These are phyloP conservation scores for Boehmeria nivea DNA, from an alignment of 306 rosid genomes.

Conservation along the genomic window DNA sequence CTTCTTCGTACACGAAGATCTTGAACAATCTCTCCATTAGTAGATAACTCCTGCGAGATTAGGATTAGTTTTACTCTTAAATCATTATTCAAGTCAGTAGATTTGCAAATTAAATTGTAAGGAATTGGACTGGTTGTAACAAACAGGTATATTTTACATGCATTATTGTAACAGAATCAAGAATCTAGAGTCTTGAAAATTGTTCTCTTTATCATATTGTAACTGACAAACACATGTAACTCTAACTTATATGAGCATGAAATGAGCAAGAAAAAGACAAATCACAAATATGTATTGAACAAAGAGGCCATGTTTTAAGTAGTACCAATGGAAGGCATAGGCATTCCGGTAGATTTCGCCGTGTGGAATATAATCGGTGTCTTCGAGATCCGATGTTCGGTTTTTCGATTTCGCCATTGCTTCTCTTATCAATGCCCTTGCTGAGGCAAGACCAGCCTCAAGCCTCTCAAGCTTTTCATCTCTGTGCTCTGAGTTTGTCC, in stretches of 20 bases:
- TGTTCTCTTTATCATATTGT: too few relatives aligned
- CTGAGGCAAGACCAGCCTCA: conserved; percentile 45
- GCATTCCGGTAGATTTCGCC: conserved; percentile 44
- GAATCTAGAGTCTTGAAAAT: background rate
- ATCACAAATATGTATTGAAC: too few relatives aligned
- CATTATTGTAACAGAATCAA: background rate
- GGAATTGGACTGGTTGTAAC: too few relatives aligned
- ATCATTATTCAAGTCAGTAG: too few relatives aligned
- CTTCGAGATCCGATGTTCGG: conserved; percentile 12
- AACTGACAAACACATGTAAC: too few relatives aligned
- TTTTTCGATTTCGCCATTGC: conserved; percentile 23
- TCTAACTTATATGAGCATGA: too few relatives aligned
- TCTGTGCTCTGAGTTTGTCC: conserved; percentile 4
- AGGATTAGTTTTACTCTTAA: too few relatives aligned
- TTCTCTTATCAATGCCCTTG: conserved; percentile 45
- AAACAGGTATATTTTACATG: too few relatives aligned
- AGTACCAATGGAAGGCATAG: conserved; percentile 46
- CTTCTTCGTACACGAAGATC: conserved; percentile 53
- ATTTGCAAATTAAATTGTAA: too few relatives aligned
- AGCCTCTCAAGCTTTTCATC: conserved; percentile 34
- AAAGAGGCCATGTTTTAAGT: too few relatives aligned
- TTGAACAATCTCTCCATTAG: conserved; percentile 51
- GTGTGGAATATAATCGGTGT: conserved; percentile 34
- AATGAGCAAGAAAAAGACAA: too few relatives aligned
- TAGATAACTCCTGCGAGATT: conserved; percentile 40